phyloP scores from a whole-genome alignment of 345 rosid genomes.

The Dipteronia dyeriana region DNA sequence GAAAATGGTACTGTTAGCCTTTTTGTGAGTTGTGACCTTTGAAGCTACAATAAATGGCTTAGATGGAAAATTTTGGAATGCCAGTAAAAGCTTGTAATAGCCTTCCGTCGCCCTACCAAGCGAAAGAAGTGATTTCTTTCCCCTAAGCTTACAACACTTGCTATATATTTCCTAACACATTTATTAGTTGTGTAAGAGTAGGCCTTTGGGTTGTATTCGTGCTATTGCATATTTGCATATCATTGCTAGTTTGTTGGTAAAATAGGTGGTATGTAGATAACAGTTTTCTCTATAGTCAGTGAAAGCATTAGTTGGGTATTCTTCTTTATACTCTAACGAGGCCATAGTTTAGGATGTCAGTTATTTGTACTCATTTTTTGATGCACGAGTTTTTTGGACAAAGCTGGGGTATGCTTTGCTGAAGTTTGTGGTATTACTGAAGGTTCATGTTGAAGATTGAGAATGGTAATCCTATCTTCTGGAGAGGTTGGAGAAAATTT shows the following conservation, averaged over 20 bases:
- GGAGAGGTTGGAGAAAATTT: no score
- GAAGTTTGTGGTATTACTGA: no score
- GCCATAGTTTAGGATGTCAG: no score
- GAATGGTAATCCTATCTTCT: no score
- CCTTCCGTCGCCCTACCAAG: no score
- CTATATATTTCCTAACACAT: neutral
- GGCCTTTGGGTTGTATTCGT: neutral
- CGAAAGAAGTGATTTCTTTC: neutral
- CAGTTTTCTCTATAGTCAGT: no score
- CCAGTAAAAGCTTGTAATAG: no score
- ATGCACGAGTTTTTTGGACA: no score
- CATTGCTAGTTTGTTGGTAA: neutral
- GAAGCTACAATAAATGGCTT: neutral
- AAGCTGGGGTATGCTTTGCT: no score
- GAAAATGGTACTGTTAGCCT: neutral
- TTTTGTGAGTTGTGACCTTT: neutral
- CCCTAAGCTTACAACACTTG: neutral
- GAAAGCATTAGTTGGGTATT: no score
- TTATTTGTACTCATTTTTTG: no score
- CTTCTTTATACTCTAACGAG: no score
- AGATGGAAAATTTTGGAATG: neutral
- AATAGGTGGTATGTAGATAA: neutral
- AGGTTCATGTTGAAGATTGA: neutral
- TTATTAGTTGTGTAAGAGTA: neutral
- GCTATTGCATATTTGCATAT: neutral